Evolutionary conservation across 2,329 filamentous ascomycete species (phyloP), one percentile per base, ranked within the genome.

Genomic region (Bisporella sp.): DNA sequence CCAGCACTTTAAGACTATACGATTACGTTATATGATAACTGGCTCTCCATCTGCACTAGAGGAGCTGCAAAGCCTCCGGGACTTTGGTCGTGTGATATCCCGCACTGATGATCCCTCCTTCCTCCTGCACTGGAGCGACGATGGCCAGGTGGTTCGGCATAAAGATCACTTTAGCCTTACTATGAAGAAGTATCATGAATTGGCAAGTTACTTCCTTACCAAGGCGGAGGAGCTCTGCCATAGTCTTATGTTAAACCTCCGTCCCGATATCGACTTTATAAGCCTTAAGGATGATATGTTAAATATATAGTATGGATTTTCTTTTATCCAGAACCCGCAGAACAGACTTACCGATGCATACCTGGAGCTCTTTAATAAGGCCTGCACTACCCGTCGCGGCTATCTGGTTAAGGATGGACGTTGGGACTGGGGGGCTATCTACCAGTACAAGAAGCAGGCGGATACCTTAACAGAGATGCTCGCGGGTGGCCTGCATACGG

Each of bases 221-320:
- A 41, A 50, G 39, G 49, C 45, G 37, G 49, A 54, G 45, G 46
- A 46, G 29, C 48, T 54, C 28, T 51, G 33, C 31, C 39, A 45
- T 28, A 8, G 48, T 5, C 31, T 54, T 9, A 54, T 54, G 46
- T 51, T 50, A 37, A 35, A 31, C 40, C 13, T 48, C 5, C 28
- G 48, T n/a, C 45, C 37, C 6, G 32, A 3, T 4, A 42, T 54
- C 30, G 48, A 51, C 41, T 46, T 51, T 28, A 21, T n/a, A 11
- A 46, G 49, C n/a, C n/a, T 51, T 29, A 54, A 54, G 40, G 52
- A 54, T 46, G 37, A 51, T 35, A 13, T 54, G 41, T 40, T 40
- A 8, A 54, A 54, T 44, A 41, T 41, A 4, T 9, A 48, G 32
- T 41, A 37, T 37, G 41, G 52, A 5, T 54, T 45, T 32, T 54